phyloP scores from a whole-genome alignment of 1,284 basidiomycete species.

The Tilletia horrida region DNA sequence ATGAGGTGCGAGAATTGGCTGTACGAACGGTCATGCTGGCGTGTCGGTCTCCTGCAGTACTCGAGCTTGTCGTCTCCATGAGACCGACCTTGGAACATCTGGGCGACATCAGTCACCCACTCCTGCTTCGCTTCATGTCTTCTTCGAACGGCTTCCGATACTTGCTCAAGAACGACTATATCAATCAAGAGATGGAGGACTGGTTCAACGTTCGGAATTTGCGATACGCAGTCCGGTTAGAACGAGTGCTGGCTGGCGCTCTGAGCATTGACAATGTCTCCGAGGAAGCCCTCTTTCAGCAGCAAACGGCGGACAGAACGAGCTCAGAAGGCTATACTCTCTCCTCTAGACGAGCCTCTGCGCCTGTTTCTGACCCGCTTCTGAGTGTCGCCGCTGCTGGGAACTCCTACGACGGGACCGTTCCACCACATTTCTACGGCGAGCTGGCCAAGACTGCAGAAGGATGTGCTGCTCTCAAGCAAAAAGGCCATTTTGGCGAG shows the following conservation, averaged over 20 bases:
- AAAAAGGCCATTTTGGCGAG: conserved; percentile 84
- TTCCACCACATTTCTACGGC: conserved; percentile 94
- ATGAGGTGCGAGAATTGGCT: conserved; percentile 83
- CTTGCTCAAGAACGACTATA: conserved; percentile 84
- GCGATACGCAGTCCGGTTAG: conserved; percentile 79
- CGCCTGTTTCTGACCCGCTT: background rate
- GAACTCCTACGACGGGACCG: conserved; percentile 66
- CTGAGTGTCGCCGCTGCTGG: background rate
- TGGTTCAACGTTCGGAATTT: conserved; percentile 84
- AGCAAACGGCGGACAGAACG: conserved; percentile 14
- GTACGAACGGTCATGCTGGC: conserved; percentile 84
- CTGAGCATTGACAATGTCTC: conserved; percentile 63
- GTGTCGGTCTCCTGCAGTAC: conserved; percentile 75
- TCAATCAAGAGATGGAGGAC: conserved; percentile 87
- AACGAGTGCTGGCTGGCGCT: conserved; percentile 75
- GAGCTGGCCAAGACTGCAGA: conserved; percentile 94
- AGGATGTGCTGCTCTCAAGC: conserved; percentile 81
- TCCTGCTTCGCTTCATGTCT: conserved; percentile 85
- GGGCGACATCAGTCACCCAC: conserved; percentile 81
- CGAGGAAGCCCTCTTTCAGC: conserved; percentile 18
- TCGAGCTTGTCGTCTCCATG: conserved; percentile 89
- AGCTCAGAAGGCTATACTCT: background rate
- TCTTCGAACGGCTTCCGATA: conserved; percentile 88
- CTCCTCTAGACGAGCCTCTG: background rate
- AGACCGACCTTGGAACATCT: conserved; percentile 91